Conservation (phyloP, 176 grass and related monocot species). For the Phoenix dactylifera region DNA sequence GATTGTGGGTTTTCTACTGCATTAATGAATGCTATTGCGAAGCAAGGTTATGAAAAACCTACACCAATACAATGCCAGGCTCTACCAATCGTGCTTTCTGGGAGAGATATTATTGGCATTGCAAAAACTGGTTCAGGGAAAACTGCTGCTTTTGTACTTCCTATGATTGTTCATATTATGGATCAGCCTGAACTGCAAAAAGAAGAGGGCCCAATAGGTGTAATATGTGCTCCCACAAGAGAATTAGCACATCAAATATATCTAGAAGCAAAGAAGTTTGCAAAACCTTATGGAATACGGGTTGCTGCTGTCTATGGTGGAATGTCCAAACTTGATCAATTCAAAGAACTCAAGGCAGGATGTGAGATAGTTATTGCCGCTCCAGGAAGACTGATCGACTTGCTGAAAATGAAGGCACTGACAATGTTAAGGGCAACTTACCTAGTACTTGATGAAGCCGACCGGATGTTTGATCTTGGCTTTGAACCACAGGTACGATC, state of each 20-base stretch:
- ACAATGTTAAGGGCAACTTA: constrained; percentile 85
- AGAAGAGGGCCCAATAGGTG: constrained; percentile 93
- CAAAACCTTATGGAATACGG: constrained; percentile 85
- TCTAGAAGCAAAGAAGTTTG: constrained; percentile 94
- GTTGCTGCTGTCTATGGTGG: constrained; percentile 95
- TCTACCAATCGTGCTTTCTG: constrained; percentile 82
- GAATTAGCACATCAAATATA: constrained; percentile 99
- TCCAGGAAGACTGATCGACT: constrained; percentile 95
- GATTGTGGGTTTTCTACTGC: constrained; percentile 74
- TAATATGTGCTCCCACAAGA: constrained; percentile 95
- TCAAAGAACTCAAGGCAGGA: constrained; percentile 96
- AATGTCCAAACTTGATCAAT: constrained; percentile 88
- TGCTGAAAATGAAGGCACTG: constrained; percentile 94
- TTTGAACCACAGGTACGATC: constrained; percentile 95
- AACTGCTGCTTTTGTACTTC: constrained; percentile 95
- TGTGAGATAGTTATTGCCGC: constrained; percentile 91
- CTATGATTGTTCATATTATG: constrained; percentile 99
- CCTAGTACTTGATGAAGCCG: constrained; percentile 96
- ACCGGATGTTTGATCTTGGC: constrained; percentile 98
- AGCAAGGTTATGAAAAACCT: constrained; percentile 92
- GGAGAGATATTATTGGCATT: constrained; percentile 97
- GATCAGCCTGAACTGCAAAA: constrained; percentile 96
- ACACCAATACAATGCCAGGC: constrained; percentile 95
- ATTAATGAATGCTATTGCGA: constrained; percentile 85
- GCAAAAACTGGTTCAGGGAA: constrained; percentile 99